Conservation (phyloP, 345 rosid species). For the Citrus reticulata region DNA sequence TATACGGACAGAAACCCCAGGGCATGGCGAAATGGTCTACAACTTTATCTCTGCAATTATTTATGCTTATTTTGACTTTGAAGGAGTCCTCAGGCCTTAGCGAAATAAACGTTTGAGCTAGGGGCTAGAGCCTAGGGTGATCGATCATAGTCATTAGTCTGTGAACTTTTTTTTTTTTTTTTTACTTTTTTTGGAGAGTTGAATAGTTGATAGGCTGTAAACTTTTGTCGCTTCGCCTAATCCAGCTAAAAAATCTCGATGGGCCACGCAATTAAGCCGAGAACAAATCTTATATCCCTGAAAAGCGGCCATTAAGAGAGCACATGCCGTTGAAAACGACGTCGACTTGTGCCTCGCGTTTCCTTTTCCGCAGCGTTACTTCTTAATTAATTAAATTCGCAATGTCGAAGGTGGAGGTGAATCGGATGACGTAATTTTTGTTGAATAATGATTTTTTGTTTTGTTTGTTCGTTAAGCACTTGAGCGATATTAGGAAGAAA, state of each 20-base stretch:
- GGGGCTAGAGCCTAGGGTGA: neutral
- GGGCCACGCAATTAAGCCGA: constrained; percentile 11
- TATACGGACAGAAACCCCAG: too few relatives aligned
- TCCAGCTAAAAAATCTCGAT: constrained; percentile 11
- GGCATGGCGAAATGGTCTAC: neutral
- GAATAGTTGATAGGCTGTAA: too few relatives aligned
- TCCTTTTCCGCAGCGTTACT: neutral
- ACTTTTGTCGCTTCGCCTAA: neutral
- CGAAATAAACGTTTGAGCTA: neutral
- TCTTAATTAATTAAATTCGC: neutral
- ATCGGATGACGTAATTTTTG: neutral
- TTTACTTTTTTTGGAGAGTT: too few relatives aligned
- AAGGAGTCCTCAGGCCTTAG: too few relatives aligned
- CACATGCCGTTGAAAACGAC: constrained; percentile 29
- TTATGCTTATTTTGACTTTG: neutral
- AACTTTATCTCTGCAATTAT: neutral
- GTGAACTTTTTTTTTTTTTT: too few relatives aligned
- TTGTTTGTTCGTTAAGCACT: neutral
- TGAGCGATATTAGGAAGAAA: neutral
- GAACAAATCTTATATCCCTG: constrained; percentile 9
- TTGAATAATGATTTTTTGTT: neutral
- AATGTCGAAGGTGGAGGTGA: too few relatives aligned
- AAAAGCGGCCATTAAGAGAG: neutral
- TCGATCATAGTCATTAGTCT: too few relatives aligned
- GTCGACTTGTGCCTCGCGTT: neutral